Conservation (phyloP, 179 eudicot species). For the Silene noctiflora region DNA sequence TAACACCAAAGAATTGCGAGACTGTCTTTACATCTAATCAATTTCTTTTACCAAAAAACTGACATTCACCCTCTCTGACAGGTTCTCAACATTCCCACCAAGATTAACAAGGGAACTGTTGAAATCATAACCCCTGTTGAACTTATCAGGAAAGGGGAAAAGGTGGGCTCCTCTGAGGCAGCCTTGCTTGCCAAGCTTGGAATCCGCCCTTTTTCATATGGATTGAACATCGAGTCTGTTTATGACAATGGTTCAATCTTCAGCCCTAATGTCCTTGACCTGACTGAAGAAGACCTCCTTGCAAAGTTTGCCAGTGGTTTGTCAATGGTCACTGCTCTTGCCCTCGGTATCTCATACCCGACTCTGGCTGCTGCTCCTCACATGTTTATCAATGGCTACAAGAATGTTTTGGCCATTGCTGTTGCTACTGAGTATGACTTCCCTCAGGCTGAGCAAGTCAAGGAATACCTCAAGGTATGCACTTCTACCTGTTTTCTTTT, state of each 20-base stretch:
- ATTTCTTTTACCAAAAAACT: background rate
- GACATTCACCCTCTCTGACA: slow-evolving; percentile 7
- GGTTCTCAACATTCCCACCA: slow-evolving; percentile 90
- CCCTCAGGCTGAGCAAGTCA: slow-evolving; percentile 74
- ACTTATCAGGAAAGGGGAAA: slow-evolving; percentile 76
- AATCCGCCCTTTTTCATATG: slow-evolving; percentile 80
- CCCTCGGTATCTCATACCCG: slow-evolving; percentile 65
- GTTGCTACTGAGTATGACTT: slow-evolving; percentile 67
- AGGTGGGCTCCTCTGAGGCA: slow-evolving; percentile 89
- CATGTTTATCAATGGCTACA: slow-evolving; percentile 78
- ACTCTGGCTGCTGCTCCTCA: slow-evolving; percentile 80
- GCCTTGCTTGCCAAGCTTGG: slow-evolving; percentile 87
- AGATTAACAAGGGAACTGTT: slow-evolving; percentile 92
- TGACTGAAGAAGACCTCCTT: slow-evolving; percentile 71
- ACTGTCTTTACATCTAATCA: background rate
- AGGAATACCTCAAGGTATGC: slow-evolving; percentile 67
- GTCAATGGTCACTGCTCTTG: slow-evolving; percentile 52
- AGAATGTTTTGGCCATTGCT: slow-evolving; percentile 67
- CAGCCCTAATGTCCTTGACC: slow-evolving; percentile 73
- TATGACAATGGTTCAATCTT: slow-evolving; percentile 77
- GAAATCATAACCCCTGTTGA: slow-evolving; percentile 87
- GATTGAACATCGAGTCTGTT: slow-evolving; percentile 54
- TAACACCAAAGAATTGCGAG: too few species aligned
- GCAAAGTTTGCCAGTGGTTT: slow-evolving; percentile 60
- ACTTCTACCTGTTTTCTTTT: background rate